Conservation (phyloP, 2,329 filamentous ascomycete genomes). For the Diaporthe sp. region DNA sequence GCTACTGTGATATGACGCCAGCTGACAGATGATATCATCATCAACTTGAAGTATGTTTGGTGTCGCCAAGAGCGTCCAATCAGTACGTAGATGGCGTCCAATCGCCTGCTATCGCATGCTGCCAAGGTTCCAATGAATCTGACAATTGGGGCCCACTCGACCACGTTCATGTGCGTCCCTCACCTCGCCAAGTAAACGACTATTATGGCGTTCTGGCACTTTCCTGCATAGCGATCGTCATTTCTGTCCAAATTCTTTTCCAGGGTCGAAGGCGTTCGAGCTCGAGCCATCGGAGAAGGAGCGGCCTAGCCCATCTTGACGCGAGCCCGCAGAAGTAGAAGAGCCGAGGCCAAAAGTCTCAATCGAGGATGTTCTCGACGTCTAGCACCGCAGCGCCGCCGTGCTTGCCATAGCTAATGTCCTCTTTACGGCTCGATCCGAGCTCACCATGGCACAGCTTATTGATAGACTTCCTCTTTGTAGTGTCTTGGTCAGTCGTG, state of each 20-base stretch:
- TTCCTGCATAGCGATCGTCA: not conserved
- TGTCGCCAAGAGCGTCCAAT: not conserved
- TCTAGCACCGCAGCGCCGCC: not conserved
- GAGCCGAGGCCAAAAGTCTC: not conserved
- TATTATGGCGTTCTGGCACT: not conserved
- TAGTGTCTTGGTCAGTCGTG: not conserved
- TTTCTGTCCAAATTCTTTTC: not conserved
- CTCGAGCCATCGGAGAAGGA: not conserved
- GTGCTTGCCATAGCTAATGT: not conserved
- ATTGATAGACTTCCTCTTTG: not conserved
- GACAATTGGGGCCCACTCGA: not conserved
- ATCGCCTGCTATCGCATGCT: not conserved
- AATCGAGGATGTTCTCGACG: constrained; percentile 8
- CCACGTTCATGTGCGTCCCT: not conserved
- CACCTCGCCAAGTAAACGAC: not conserved
- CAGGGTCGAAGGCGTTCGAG: not conserved
- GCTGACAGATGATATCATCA: constrained; percentile 17
- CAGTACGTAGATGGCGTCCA: not conserved
- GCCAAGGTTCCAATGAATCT: not conserved
- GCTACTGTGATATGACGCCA: not conserved
- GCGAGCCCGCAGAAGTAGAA: not conserved
- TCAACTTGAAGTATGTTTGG: not conserved
- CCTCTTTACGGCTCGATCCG: not conserved
- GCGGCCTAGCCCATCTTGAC: not conserved
- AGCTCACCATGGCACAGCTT: not conserved